Evolutionary conservation across 2,329 filamentous ascomycete genomes (phyloP).

Genomic region (Paramyrothecium roridum): DNA sequence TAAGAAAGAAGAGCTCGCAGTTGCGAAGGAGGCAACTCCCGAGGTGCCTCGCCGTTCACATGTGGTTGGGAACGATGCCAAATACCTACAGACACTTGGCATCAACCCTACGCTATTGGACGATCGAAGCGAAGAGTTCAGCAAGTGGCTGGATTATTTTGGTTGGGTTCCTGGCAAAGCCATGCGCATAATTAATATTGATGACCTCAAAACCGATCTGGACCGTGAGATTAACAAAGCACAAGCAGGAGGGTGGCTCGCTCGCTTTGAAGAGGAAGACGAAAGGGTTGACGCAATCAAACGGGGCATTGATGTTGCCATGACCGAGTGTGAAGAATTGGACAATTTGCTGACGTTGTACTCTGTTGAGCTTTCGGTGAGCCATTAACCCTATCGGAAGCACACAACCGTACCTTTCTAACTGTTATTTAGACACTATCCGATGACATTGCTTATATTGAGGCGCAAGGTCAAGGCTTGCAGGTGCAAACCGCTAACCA

Average conservation of each 20-base stretch:
- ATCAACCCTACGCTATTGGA: constrained; percentile 76
- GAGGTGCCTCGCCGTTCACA: constrained; percentile 53
- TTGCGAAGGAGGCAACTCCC: constrained; percentile 33
- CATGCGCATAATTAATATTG: constrained; percentile 71
- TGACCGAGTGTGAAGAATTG: constrained; percentile 92
- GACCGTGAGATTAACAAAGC: constrained; percentile 86
- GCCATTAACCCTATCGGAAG: constrained; percentile 20
- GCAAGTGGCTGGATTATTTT: constrained; percentile 79
- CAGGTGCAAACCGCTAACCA: constrained; percentile 98
- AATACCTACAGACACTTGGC: constrained; percentile 74
- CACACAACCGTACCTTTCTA: constrained; percentile 6
- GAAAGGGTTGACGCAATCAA: constrained; percentile 86
- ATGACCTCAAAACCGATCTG: constrained; percentile 77
- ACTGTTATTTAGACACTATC: constrained; percentile 67
- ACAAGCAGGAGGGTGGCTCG: constrained; percentile 90
- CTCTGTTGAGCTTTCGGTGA: constrained; percentile 86
- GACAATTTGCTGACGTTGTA: constrained; percentile 93
- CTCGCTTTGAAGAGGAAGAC: constrained; percentile 80
- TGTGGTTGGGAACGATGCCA: constrained; percentile 70
- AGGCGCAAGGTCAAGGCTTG: constrained; percentile 93
- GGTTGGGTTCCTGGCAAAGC: constrained; percentile 79
- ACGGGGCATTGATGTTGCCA: constrained; percentile 80
- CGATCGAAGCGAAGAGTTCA: constrained; percentile 74
- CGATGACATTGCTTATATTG: constrained; percentile 95
- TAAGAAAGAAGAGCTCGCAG: constrained; percentile 19